These are phyloP conservation scores for Boletus sp. DNA, from an alignment of 768 basidiomycete species.

Conservation along the genomic window DNA sequence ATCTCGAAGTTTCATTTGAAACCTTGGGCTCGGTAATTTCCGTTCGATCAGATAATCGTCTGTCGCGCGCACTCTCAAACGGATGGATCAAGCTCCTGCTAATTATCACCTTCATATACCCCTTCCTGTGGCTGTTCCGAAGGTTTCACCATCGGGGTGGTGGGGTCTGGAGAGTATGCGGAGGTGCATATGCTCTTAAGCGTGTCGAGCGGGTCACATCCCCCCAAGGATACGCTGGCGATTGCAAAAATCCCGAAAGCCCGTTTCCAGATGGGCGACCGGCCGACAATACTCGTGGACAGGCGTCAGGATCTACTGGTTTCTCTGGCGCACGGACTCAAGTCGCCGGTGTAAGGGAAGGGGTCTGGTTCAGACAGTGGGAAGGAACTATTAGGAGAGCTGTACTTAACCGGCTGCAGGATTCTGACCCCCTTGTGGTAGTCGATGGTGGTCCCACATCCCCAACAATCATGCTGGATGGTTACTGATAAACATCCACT, in stretches of 20 bases:
- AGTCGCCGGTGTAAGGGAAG: slow-evolving; percentile 63
- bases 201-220: slow-evolving; percentile 27
- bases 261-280: slow-evolving; percentile 3
- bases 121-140: slow-evolving; percentile 79
- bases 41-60: slow-evolving; percentile 62
- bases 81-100: slow-evolving; percentile 70
- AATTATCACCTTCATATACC: slow-evolving; percentile 69
- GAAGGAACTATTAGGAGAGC: slow-evolving; percentile 64
- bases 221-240: slow-evolving; percentile 3
- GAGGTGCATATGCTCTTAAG: slow-evolving; percentile 74
- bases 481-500: slow-evolving; percentile 10
- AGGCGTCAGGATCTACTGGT: slow-evolving; percentile 22
- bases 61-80: slow-evolving; percentile 68
- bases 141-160: slow-evolving; percentile 67
- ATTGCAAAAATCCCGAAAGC: slow-evolving; percentile 2
- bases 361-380: slow-evolving; percentile 80
- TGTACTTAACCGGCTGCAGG: slow-evolving; percentile 45
- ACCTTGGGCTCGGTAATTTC: slow-evolving; percentile 48
- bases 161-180: slow-evolving; percentile 73
- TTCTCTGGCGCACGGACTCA: slow-evolving; percentile 35
- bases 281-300: background rate
- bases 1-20: slow-evolving; percentile 48
- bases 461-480: slow-evolving; percentile 25
- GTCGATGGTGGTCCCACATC: slow-evolving; percentile 20
- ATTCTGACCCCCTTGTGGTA: slow-evolving; percentile 33